Evolutionary conservation across 371 early-diverging fungal genomes (phyloP).

Genomic region (Phascolomyces articulosus): DNA sequence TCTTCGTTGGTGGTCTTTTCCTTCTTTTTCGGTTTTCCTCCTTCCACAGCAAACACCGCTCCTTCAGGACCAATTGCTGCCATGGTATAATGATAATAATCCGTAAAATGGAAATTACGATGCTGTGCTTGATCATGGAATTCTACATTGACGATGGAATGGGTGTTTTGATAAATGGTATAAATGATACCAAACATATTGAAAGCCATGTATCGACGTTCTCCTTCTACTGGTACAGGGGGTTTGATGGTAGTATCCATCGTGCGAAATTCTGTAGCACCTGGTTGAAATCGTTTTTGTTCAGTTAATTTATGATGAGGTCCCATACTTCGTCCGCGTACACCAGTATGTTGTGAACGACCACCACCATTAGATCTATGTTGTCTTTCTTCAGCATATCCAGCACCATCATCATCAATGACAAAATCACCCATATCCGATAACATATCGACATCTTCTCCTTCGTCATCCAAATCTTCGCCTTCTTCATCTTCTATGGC

Average conservation of each 20-base stretch:
- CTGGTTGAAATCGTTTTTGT: conserved; percentile 59
- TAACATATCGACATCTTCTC: conserved; percentile 22
- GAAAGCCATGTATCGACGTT: conserved; percentile 79
- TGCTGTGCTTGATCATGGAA: conserved; percentile 82
- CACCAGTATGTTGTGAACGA: no score
- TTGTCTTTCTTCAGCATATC: conserved; percentile 49
- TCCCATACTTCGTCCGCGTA: background rate
- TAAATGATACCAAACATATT: conserved; percentile 82
- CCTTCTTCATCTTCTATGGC: conserved; percentile 10
- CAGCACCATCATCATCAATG: conserved; percentile 84
- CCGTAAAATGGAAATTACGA: conserved; percentile 83
- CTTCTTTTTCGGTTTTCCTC: conserved; percentile 14
- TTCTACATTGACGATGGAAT: conserved; percentile 80
- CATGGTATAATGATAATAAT: conserved; percentile 74
- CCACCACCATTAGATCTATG: no score
- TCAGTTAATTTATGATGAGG: conserved; percentile 2
- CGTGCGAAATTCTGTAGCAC: conserved; percentile 48
- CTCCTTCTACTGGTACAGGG: conserved; percentile 51
- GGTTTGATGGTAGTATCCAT: conserved; percentile 16
- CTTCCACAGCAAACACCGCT: conserved; percentile 74
- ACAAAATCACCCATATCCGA: conserved; percentile 29
- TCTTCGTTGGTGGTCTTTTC: background rate
- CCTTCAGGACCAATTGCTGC: conserved; percentile 73
- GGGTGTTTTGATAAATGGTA: conserved; percentile 68
- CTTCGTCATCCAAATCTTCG: conserved; percentile 11